These are phyloP conservation scores for Nicotiana rustica DNA, from an alignment of 305 asterid genomes.

Conservation along the genomic window DNA sequence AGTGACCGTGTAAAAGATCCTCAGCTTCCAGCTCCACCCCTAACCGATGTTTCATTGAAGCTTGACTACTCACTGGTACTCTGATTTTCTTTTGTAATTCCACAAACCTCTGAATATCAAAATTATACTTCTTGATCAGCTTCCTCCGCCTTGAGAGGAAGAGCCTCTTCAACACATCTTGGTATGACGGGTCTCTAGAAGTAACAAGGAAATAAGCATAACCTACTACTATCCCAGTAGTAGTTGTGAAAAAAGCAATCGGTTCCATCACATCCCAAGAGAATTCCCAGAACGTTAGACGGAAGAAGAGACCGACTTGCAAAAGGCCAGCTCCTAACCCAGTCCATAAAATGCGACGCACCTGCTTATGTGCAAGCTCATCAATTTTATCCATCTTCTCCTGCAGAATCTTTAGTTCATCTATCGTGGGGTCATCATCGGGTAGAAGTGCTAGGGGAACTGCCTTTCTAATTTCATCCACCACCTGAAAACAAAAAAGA, in stretches of 20 bases:
- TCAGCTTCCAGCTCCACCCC: conserved; percentile 66
- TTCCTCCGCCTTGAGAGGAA: conserved; percentile 92
- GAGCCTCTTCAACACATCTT: conserved; percentile 84
- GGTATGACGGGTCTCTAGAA: conserved; percentile 92
- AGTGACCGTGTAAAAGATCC: conserved; percentile 59
- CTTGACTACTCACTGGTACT: conserved; percentile 53
- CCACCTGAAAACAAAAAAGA: conserved; percentile 63
- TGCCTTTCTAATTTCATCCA: conserved; percentile 85
- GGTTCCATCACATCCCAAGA: conserved; percentile 99
- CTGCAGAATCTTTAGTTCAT: conserved; percentile 71
- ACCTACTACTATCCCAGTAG: conserved; percentile 79
- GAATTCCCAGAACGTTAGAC: conserved; percentile 97
- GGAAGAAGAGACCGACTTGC: conserved; percentile 91
- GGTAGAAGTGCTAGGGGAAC: conserved; percentile 83
- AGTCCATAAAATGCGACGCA: conserved; percentile 80
- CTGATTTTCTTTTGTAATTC: conserved; percentile 82
- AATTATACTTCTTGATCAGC: conserved; percentile 71
- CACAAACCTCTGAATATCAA: conserved; percentile 70
- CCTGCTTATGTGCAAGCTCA: conserved; percentile 83
- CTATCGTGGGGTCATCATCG: conserved; percentile 70
- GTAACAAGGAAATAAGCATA: conserved; percentile 91
- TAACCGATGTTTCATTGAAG: conserved; percentile 57
- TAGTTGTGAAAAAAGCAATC: conserved; percentile 81
- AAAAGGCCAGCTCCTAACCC: conserved; percentile 72
- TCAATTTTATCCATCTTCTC: conserved; percentile 76